Base-by-base conservation (phyloP, 352 stramenopile species). In the Phytopythium montanum region DNA sequence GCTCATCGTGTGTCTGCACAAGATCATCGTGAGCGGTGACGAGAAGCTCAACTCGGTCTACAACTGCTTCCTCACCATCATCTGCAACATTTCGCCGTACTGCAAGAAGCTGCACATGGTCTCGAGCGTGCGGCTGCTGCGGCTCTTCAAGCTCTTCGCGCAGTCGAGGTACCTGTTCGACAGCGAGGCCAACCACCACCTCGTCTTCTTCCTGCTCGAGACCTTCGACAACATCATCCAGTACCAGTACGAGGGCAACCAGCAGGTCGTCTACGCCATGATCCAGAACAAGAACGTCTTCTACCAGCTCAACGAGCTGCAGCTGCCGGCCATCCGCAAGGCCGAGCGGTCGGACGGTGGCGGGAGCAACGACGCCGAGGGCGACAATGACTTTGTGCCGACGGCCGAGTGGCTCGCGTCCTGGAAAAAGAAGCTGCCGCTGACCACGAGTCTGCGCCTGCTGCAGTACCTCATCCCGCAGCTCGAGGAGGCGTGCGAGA, bases 221-320 rank as follows among this genome's bases (percentile, higher is more conserved):
- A 95, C 98, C 6, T 99, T 99, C 69, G 98, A 99, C 78, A 99
- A 99, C 75, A 97, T 99, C 53, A 98, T 99, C 65, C 97, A 99
- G 83, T 99, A 99, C 65, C 97, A 99, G 73, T 93, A 92, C 66
- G 76, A 89, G 49, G 97, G 96, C 54, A 99, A 99, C 75, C 84
- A 97, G 50, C 95, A 99, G 68, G 80, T 99, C 29, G 83, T 99
- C 13, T 99, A 99, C 73, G 94, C 97, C 14, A 98, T 99, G 75
- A 96, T 99, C 59, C 87, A 98, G 75, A 87, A 97, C 80, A 98
- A 98, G 69, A 93, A 95, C 66, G 85, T 98, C 1, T 98, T 99
- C 70, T 83, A 90, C 49, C 83, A 90, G 63, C 79, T 94, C 18
- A 96, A 96, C 39, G 85, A 95, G 51, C 74, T 98, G 23, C 79